Conservation (phyloP, 1,284 basidiomycete genomes). For the Coniferiporia sulphurascens region DNA sequence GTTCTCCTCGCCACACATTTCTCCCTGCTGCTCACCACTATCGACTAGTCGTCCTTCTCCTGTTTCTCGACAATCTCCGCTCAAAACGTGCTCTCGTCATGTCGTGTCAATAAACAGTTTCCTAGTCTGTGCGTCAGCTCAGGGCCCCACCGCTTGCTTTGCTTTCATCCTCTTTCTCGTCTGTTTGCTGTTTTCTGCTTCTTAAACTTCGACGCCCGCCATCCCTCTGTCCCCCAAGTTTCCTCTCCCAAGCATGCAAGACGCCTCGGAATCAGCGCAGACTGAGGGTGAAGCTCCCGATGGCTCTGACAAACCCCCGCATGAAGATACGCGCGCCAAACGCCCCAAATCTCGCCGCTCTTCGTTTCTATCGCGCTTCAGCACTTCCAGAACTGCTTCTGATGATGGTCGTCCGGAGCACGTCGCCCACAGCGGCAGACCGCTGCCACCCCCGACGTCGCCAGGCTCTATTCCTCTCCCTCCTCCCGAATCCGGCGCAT, state of each 20-base stretch:
- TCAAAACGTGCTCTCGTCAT: constrained; percentile 9
- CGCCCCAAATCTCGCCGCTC: background rate
- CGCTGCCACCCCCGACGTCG: constrained; percentile 17
- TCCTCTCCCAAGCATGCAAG: constrained; percentile 27
- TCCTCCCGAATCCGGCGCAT: constrained; percentile 46
- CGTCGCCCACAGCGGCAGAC: constrained; percentile 22
- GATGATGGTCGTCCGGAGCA: constrained; percentile 13
- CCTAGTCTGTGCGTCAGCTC: constrained; percentile 12
- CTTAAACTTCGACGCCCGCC: background rate
- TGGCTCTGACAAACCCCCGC: constrained; percentile 55
- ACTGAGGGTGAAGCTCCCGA: constrained; percentile 54
- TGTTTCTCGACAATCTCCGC: background rate
- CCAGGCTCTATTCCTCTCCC: constrained; percentile 42
- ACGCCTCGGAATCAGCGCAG: constrained; percentile 45
- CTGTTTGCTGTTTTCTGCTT: constrained; percentile 10
- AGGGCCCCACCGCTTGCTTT: background rate
- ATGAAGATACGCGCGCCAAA: constrained; percentile 26
- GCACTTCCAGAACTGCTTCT: constrained; percentile 13
- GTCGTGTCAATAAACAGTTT: constrained; percentile 15
- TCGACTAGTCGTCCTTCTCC: background rate
- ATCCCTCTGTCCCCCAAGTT: background rate
- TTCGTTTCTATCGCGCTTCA: constrained; percentile 23
- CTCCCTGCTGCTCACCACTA: background rate
- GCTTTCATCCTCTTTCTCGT: constrained; percentile 1
- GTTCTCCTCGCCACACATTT: constrained; percentile 2